Base-by-base conservation (phyloP, 73 alveolate species). In the Paramecium sonneborni region DNA sequence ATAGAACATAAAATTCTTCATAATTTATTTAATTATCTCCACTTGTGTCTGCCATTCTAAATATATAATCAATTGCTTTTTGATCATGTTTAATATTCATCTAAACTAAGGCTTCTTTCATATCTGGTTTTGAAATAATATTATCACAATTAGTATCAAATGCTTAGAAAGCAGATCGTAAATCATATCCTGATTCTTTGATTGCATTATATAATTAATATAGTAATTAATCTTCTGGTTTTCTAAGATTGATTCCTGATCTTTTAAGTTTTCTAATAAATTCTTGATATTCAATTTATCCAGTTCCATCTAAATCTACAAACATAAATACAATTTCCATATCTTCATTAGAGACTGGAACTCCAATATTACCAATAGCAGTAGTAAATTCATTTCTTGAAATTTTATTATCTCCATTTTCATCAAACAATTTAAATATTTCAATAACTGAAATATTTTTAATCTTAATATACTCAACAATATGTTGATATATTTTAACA, bases 281-380 rank as follows among this genome's bases (percentile, higher is more conserved):
- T 30, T 88, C 94, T 30, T 67, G 32, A 69, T 69, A 88, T 35
- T 88, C 94, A 24, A 88, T 88, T 70, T 88, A 69, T 6, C 87
- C 87, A 32, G 85, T 70, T 12, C 94, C 94, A 70, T 88, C 94
- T 18, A 88, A 72, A 62, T 88, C 94, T 62, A 88, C 87, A 70
- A 88, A 88, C 94, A 76, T 88, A 18, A 43, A 88, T 21, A 88
- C 84, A 69, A 88, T 52, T 43, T 88, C 94, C 76, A 88, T 69
- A 6, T 88, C 94, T 12, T 88, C 85, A 24, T 41, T 15, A 34
- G 34, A 39, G 48, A 88, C 69, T 43, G 85, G 91, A 30, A 88
- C 84, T 30, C 84, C 84, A 14, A 88, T 76, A 7, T 88, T 70
- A 24, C 43, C 76, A 62, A 88, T 88, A 28, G 94, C 94, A 11